A percentile compares a stretch with the other conserved stretches of the same genome.
Evolutionary conservation across 192 early-diverging fungal species (phyloP).

Genomic region (Podila epicladia): DNA sequence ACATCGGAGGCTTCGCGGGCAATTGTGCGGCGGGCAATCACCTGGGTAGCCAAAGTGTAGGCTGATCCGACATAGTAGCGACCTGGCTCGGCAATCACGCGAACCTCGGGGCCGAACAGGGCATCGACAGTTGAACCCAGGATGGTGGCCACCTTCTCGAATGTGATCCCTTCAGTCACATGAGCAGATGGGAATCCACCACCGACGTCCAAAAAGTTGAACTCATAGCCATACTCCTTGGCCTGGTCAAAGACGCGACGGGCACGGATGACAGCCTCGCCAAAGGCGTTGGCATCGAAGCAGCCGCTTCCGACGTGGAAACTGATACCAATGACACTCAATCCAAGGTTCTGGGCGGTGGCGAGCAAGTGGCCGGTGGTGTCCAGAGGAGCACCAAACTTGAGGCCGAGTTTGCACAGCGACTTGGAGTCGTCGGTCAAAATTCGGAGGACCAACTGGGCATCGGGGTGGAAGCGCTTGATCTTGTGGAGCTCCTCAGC

Average conservation of each 20-base stretch:
- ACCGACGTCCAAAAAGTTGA: slow-evolving; percentile 84
- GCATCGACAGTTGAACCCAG: slow-evolving; percentile 83
- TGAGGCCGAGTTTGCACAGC: slow-evolving; percentile 89
- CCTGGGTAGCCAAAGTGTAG: slow-evolving; percentile 91
- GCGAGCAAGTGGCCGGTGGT: slow-evolving; percentile 73
- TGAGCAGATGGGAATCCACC: slow-evolving; percentile 93
- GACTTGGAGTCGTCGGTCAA: slow-evolving; percentile 93
- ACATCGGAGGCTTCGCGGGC: slow-evolving; percentile 9
- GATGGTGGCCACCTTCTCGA: slow-evolving; percentile 80
- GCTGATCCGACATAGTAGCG: slow-evolving; percentile 94
- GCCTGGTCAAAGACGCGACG: slow-evolving; percentile 89
- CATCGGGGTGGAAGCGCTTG: slow-evolving; percentile 78
- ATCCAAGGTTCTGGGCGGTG: slow-evolving; percentile 78
- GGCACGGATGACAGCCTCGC: slow-evolving; percentile 86
- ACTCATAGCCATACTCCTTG: slow-evolving; percentile 73
- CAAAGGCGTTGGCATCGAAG: slow-evolving; percentile 85
- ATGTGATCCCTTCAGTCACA: slow-evolving; percentile 77
- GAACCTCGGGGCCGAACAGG: slow-evolving; percentile 80
- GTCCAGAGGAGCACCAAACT: slow-evolving; percentile 91
- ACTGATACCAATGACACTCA: slow-evolving; percentile 88
- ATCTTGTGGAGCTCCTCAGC: slow-evolving; percentile 96
- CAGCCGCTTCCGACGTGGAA: slow-evolving; percentile 98
- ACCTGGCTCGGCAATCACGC: slow-evolving; percentile 97
- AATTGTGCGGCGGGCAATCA: slow-evolving; percentile 85
- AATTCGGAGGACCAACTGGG: slow-evolving; percentile 90